These are phyloP conservation scores for Vitis labrusca DNA, from an alignment of 164 flowering plant genomes.

Conservation along the genomic window DNA sequence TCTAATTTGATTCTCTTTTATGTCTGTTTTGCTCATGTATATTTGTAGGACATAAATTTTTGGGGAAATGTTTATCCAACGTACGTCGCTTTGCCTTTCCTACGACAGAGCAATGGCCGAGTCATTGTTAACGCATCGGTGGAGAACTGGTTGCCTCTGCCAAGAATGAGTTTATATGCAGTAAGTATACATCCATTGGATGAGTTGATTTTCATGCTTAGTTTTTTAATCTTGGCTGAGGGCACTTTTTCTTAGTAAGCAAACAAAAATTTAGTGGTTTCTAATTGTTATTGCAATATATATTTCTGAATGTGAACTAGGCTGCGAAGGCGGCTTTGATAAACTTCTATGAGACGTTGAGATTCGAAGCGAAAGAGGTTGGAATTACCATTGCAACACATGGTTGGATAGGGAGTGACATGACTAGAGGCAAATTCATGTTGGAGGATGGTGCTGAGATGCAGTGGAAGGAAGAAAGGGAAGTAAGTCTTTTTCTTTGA, in stretches of 20 bases:
- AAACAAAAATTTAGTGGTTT: not conserved
- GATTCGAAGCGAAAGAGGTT: conserved; percentile 72
- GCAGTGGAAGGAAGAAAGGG: conserved; percentile 96
- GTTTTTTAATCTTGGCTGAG: not conserved
- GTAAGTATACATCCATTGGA: conserved; percentile 41
- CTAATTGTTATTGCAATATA: not conserved
- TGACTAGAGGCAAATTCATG: conserved; percentile 75
- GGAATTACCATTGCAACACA: conserved; percentile 90
- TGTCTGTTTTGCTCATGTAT: not conserved
- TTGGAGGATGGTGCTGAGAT: conserved; percentile 82
- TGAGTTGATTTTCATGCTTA: not conserved
- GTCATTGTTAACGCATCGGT: conserved; percentile 84
- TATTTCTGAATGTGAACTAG: conserved; percentile 25
- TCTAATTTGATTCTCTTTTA: not conserved
- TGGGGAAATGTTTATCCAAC: conserved; percentile 99
- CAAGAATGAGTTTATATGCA: conserved; percentile 85
- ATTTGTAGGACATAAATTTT: conserved; percentile 79
- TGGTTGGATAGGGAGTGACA: conserved; percentile 90
- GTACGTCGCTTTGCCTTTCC: conserved; percentile 76
- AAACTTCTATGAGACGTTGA: conserved; percentile 83
- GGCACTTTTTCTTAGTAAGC: not conserved
- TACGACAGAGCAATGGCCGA: conserved; percentile 66
- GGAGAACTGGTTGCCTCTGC: conserved; percentile 90
- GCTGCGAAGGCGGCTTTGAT: conserved; percentile 89
- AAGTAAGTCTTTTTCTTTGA: conserved; percentile 38